phyloP scores from a whole-genome alignment of 352 stramenopile genomes.

The Globisporangium spinosum region DNA sequence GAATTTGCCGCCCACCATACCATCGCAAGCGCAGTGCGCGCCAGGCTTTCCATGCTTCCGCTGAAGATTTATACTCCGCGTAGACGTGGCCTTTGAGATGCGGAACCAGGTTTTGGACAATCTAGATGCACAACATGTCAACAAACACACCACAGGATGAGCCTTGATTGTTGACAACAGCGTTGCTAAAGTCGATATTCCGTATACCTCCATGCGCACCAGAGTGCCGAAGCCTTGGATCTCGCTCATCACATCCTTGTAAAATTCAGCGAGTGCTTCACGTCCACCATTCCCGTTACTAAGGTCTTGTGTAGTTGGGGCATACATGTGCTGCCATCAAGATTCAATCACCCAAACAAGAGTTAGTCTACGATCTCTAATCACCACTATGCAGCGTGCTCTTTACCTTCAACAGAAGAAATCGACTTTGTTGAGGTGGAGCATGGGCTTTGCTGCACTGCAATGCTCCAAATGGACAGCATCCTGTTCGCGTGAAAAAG shows the following conservation, averaged over 20 bases:
- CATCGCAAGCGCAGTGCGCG: slow-evolving; percentile 19
- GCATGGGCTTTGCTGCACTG: slow-evolving; percentile 17
- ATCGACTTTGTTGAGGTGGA: slow-evolving; percentile 10
- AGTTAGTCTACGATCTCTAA: background rate
- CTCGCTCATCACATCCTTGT: slow-evolving; percentile 13
- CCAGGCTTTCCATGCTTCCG: slow-evolving; percentile 16
- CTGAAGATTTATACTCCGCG: slow-evolving; percentile 19
- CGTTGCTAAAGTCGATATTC: background rate
- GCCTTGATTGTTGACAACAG: background rate
- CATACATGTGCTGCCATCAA: background rate
- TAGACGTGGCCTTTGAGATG: slow-evolving; percentile 30
- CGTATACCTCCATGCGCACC: slow-evolving; percentile 19
- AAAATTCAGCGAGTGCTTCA: slow-evolving; percentile 10
- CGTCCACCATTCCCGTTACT: background rate
- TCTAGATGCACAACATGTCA: slow-evolving; percentile 11
- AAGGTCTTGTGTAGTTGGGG: background rate
- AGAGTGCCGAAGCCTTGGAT: slow-evolving; percentile 15
- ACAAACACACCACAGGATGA: background rate
- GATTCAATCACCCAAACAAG: background rate
- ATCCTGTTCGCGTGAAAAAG: slow-evolving; percentile 23
- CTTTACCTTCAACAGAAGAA: slow-evolving; percentile 22
- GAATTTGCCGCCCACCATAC: slow-evolving; percentile 19
- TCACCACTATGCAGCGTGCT: background rate
- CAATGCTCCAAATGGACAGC: slow-evolving; percentile 20
- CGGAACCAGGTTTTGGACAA: slow-evolving; percentile 22